Conservation (phyloP, 1,284 basidiomycete species). For the Ustilago loliicola region DNA sequence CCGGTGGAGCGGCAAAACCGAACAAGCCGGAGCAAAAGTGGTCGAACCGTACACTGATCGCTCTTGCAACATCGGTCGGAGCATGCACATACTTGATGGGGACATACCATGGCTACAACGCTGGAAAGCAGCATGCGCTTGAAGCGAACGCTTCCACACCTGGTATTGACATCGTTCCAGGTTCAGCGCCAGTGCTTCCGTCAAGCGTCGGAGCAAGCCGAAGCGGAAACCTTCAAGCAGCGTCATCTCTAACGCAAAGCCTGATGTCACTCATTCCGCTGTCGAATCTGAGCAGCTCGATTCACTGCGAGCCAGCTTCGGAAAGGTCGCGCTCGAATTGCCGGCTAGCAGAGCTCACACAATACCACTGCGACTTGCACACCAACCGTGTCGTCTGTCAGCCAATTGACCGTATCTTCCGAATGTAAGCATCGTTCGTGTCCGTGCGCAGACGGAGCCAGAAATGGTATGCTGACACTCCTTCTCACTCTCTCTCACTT, state of each 20-base stretch:
- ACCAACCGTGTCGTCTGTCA: conserved; percentile 51
- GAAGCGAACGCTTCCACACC: conserved; percentile 3
- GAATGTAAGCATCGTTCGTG: conserved; percentile 27
- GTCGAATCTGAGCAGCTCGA: not conserved
- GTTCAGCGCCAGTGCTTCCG: not conserved
- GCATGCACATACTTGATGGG: conserved; percentile 46
- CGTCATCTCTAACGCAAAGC: not conserved
- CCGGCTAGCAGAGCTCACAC: conserved; percentile 50
- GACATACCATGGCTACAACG: conserved; percentile 45
- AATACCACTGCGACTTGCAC: conserved; percentile 57
- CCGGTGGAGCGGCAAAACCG: conserved; percentile 4
- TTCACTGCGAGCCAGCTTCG: conserved; percentile 25
- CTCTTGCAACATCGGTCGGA: conserved; percentile 45
- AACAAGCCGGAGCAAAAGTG: conserved; percentile 43
- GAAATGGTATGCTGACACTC: not conserved
- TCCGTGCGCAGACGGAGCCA: not conserved
- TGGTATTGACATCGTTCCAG: not conserved
- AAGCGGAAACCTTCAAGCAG: not conserved
- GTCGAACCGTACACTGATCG: conserved; percentile 52
- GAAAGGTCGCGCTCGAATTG: conserved; percentile 16
- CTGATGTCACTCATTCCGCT: conserved; percentile 13
- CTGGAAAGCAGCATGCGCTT: conserved; percentile 29
- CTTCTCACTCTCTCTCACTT: not conserved
- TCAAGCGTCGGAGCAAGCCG: not conserved
- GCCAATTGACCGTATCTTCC: conserved; percentile 61